Evolutionary conservation across 2,329 filamentous ascomycete species (phyloP), one percentile per base, ranked within the genome.

Genomic region (Neospermospora avenae): DNA sequence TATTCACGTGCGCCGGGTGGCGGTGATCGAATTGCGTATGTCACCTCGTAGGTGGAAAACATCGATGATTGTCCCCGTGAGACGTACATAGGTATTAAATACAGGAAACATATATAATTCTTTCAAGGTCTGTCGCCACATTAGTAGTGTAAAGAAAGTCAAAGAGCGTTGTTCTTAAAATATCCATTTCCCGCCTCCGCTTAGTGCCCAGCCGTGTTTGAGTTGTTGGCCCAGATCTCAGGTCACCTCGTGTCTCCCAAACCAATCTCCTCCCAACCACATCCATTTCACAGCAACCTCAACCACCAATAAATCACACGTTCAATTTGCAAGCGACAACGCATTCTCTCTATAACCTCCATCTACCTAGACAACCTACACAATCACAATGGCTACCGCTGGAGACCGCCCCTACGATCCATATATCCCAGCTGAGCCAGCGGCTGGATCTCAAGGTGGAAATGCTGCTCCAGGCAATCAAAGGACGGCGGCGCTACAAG

Each of bases 401-500:
- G 60, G 62, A 37, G 69, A 70, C 48, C 64, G 65, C 57, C 66
- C 68, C 58, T 72, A 73, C 68, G 71, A 73, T 63, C 71, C 71
- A 51, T 72, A 73, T 51, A 72, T 72, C 55, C 71, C 71, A 52
- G 60, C 35, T 49, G 67, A 67, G 45, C 57, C 63, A 28, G 67
- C 67, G n/a, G 66, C 61, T 45, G 69, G 62, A 46, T 61, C 60
- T 37, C 65, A 75, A 68, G 83, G 82, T 34, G 63, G 62, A 54
- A 62, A 63, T 57, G 56, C 63, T 59, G 64, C 63, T 37, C 64
- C 63, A 53, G 70, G 71, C 69, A 88, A 87, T 73, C 81, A 84
- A 71, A 83, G 85, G 76, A 89, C 86, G 59, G 83, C 84, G 62
- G 89, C 88, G 66, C 83, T 96, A 68, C 91, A 96, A 84, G 88